A percentile compares a stretch with the other conserved stretches of the same genome.
These are phyloP conservation scores for Diplogelasinospora grovesii DNA, from an alignment of 495 filamentous ascomycete genomes.

Conservation along the genomic window DNA sequence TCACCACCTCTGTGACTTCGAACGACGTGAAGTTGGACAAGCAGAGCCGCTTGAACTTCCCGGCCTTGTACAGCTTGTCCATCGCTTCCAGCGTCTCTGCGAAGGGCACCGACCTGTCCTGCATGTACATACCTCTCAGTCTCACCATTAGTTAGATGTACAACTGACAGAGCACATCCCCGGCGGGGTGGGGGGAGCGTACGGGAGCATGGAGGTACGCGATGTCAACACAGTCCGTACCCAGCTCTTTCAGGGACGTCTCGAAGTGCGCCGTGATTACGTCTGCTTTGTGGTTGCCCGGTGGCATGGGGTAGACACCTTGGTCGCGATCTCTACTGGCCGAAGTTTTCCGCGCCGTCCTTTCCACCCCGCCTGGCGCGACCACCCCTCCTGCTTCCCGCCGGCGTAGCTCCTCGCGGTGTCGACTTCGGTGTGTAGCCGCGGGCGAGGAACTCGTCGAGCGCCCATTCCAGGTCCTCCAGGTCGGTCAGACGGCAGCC, in stretches of 20 bases:
- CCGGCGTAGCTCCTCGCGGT: conserved; percentile 64
- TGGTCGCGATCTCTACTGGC: conserved; percentile 71
- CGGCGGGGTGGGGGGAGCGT: not conserved
- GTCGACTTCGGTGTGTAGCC: conserved; percentile 62
- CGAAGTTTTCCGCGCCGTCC: too few species aligned
- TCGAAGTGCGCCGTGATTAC: conserved; percentile 37
- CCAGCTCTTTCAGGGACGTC: conserved; percentile 60
- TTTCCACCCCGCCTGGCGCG: conserved; percentile 64
- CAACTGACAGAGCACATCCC: too few species aligned
- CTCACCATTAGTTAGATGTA: not conserved
- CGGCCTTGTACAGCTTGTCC: conserved; percentile 66
- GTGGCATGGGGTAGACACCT: conserved; percentile 37
- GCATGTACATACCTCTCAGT: not conserved
- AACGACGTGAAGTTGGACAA: conserved; percentile 74
- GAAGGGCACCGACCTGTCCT: conserved; percentile 64
- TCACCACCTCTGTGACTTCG: conserved; percentile 77
- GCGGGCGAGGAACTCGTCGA: conserved; percentile 55
- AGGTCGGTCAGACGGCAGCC: conserved; percentile 53
- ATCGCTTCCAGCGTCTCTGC: conserved; percentile 61
- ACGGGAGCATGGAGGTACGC: conserved; percentile 73
- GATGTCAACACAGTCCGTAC: conserved; percentile 69
- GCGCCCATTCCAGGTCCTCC: conserved; percentile 53
- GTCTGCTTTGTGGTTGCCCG: conserved; percentile 25
- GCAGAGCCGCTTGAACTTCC: conserved; percentile 72
- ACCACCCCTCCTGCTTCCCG: conserved; percentile 71